These are phyloP conservation scores for Aspergillus unguis DNA, from an alignment of 2,329 filamentous ascomycete species.

Conservation along the genomic window DNA sequence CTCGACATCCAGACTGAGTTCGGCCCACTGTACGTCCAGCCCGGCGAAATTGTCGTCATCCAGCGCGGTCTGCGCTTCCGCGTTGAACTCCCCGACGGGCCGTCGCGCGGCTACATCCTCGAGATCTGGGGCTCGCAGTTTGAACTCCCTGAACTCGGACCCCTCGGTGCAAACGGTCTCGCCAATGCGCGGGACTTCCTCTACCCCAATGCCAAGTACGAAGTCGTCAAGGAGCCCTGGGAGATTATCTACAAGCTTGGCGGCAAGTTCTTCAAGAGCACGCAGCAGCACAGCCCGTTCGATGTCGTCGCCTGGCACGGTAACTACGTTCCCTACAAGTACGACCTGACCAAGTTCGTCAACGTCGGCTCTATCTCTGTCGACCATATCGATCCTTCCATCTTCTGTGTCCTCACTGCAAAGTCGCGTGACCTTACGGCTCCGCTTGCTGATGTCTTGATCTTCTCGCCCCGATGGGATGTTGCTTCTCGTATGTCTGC, in stretches of 20 bases:
- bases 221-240: slow-evolving; percentile 52
- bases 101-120: slow-evolving; percentile 63
- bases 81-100: slow-evolving; percentile 58
- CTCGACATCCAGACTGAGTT: slow-evolving; percentile 68
- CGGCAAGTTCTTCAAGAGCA: slow-evolving; percentile 58
- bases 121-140: slow-evolving; percentile 66
- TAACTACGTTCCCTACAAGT: slow-evolving; percentile 53
- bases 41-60: slow-evolving; percentile 66
- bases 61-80: slow-evolving; percentile 64
- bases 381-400: slow-evolving; percentile 42
- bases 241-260: slow-evolving; percentile 63
- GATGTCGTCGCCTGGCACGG: slow-evolving; percentile 72
- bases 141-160: slow-evolving; percentile 63
- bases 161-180: slow-evolving; percentile 63
- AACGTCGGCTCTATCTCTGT: slow-evolving; percentile 40
- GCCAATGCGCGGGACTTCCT: slow-evolving; percentile 66
- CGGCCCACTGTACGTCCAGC: slow-evolving; percentile 61
- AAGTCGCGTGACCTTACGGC: slow-evolving; percentile 35
- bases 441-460: slow-evolving; percentile 38
- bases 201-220: slow-evolving; percentile 57
- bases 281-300: slow-evolving; percentile 64
- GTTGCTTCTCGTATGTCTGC: slow-evolving; percentile 33
- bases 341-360: slow-evolving; percentile 41
- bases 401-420: slow-evolving; percentile 42
- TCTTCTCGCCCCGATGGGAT: slow-evolving; percentile 41